Evolutionary conservation across 176 grass and related monocot genomes (phyloP), one percentile per base, ranked within the genome.

Genomic region (Aegilops umbellulata): DNA sequence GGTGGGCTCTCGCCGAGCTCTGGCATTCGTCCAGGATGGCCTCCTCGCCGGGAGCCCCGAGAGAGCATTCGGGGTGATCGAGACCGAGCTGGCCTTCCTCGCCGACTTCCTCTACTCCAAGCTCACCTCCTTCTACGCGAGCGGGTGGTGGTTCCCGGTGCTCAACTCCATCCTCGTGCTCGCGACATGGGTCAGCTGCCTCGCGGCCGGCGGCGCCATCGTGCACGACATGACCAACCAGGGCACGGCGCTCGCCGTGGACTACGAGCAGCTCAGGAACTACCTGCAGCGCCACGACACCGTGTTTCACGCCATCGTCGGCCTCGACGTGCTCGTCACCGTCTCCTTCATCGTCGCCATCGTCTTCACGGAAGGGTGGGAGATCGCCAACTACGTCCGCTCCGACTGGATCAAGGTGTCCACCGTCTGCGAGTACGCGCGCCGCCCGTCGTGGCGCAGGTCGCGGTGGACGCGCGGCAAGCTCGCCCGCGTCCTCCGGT

Each of bases 331-430:
- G 2, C 67, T 90, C 26, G 89, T 90, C 44, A 80, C 89, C 46
- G 7, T 84, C 10, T 65, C 80, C 22, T 90, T 87, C 89, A 80
- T 90, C 60, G 11, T 53, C 34, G 60, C 75, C 67, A 83, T 90
- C 58, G 74, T 90, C 44, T 90, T 90, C 67, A 90, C 80, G 1
- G 89, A 90, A 26, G 85, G 84, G 3, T 90, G 89, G 89, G 84
- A 90, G 84, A 27, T 90, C 9, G 67, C 80, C 60, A 83, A 24
- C 66, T 87, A 90, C 75, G 58, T 84, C 27, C 71, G 89, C 35
- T 90, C 89, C 80, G 89, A 90, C 74, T 90, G 89, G 89, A 74
- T 87, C 46, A 90, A 90, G 80, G 89, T 90, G 34, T 65, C 60
- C 34, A 12, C 80, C 25, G 0, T 67, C 10, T 90, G 80, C 58